Conservation (phyloP, 495 filamentous ascomycete genomes). For the Hyaloscypha variabilis region DNA sequence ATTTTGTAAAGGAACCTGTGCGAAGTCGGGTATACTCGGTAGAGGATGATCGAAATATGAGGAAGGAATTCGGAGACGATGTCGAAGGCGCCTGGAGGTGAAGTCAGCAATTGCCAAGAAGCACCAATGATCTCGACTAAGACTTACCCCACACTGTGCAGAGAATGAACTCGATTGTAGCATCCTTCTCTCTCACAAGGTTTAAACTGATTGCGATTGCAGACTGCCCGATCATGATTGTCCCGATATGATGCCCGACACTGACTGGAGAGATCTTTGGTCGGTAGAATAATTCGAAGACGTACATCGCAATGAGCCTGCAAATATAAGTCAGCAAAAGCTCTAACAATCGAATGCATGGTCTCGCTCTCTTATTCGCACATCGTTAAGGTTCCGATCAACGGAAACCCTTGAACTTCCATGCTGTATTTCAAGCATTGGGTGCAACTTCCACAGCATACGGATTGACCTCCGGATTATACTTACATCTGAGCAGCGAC, state of each 20-base stretch:
- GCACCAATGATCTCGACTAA: neutral
- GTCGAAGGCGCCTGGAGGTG: constrained; percentile 47
- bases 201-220: constrained; percentile 48
- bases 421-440: too few species aligned
- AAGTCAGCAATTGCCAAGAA: neutral
- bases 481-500: constrained; percentile 42
- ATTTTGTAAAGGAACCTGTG: constrained; percentile 46
- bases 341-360: neutral
- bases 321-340: neutral
- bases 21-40: constrained; percentile 42
- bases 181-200: constrained; percentile 42
- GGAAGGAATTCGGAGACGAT: constrained; percentile 52
- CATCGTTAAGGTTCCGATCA: too few species aligned
- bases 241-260: constrained; percentile 47
- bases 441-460: too few species aligned
- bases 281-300: constrained; percentile 51
- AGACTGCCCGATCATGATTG: constrained; percentile 49
- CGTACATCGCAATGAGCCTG: constrained; percentile 48
- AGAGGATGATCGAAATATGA: constrained; percentile 52
- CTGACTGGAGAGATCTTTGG: constrained; percentile 45
- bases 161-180: constrained; percentile 50
- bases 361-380: neutral
- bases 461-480: neutral
- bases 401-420: neutral
- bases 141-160: constrained; percentile 51